Percentiles rank a stretch among this genome's conserved stretches.
Evolutionary conservation across 805 yeast species (phyloP).

Genomic region (Ogataea angusta): DNA sequence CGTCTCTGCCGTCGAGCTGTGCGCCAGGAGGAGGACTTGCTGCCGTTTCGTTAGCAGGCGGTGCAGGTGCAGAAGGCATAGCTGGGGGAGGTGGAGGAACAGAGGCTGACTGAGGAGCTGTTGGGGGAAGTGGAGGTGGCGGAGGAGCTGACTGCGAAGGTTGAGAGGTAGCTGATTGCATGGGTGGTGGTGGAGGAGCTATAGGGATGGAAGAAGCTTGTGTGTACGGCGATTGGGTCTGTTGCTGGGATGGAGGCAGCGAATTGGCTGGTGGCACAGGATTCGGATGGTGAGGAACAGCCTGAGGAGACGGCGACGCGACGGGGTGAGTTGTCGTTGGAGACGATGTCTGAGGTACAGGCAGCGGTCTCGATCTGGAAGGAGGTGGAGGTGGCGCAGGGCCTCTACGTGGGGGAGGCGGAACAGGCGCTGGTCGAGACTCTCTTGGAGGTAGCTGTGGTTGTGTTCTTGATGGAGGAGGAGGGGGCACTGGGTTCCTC

Average conservation of each 20-base stretch:
- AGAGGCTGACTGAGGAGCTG: conserved; percentile 21
- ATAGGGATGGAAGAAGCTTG: conserved; percentile 18
- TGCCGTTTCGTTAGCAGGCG: conserved; percentile 29
- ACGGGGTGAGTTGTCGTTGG: not conserved
- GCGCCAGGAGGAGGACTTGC: conserved; percentile 2
- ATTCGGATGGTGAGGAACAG: conserved; percentile 14
- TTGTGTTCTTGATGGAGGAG: conserved; percentile 25
- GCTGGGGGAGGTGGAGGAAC: conserved; percentile 5
- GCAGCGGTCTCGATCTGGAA: conserved; percentile 27
- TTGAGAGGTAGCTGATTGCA: not conserved
- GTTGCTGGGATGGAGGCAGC: conserved; percentile 38
- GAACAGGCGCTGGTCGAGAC: conserved; percentile 31
- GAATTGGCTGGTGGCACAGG: conserved; percentile 30
- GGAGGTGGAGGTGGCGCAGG: conserved; percentile 48
- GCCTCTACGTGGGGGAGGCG: conserved; percentile 33
- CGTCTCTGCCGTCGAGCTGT: conserved; percentile 68
- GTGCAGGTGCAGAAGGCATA: conserved; percentile 25
- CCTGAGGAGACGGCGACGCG: conserved; percentile 23
- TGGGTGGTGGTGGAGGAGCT: conserved; percentile 13
- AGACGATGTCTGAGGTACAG: conserved; percentile 8
- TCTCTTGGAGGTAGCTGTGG: conserved; percentile 26
- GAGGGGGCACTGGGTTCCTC: conserved; percentile 35
- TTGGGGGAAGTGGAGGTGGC: conserved; percentile 27
- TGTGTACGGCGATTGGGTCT: not conserved
- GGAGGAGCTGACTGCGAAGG: not conserved